These are phyloP conservation scores for Daldinia concentrica DNA, from an alignment of 495 filamentous ascomycete genomes.

Conservation along the genomic window DNA sequence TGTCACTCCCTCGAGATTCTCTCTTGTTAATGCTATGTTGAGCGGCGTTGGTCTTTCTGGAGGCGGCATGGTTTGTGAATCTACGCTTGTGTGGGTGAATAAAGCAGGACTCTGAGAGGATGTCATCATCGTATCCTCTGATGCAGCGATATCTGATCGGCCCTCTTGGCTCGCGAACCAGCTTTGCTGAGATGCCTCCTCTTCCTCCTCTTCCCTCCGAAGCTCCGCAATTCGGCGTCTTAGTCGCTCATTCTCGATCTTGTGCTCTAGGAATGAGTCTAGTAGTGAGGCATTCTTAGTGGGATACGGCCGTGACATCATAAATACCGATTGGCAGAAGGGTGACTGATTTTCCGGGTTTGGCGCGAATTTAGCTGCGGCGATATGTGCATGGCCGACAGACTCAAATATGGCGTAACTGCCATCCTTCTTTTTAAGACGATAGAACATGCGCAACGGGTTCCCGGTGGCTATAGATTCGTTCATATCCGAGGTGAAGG, in stretches of 20 bases:
- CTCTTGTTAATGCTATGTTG: slow-evolving; percentile 73
- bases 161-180: slow-evolving; percentile 64
- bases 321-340: slow-evolving; percentile 89
- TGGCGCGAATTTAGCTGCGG: slow-evolving; percentile 70
- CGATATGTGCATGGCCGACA: slow-evolving; percentile 90
- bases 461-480: slow-evolving; percentile 87
- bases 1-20: slow-evolving; percentile 82
- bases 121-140: slow-evolving; percentile 54
- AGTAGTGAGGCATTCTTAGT: slow-evolving; percentile 84
- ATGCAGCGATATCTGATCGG: slow-evolving; percentile 63
- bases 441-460: slow-evolving; percentile 86
- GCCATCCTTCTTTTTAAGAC: slow-evolving; percentile 79
- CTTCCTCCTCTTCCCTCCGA: slow-evolving; percentile 83
- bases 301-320: slow-evolving; percentile 92
- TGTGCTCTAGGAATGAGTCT: slow-evolving; percentile 96
- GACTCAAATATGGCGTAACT: slow-evolving; percentile 84
- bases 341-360: slow-evolving; percentile 69
- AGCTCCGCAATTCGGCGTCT: slow-evolving; percentile 85
- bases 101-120: slow-evolving; percentile 33
- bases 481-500: slow-evolving; percentile 90
- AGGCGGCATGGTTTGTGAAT: slow-evolving; percentile 67
- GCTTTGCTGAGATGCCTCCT: slow-evolving; percentile 59
- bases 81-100: slow-evolving; percentile 41
- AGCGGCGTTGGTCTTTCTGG: slow-evolving; percentile 69
- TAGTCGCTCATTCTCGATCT: slow-evolving; percentile 94